Base-by-base conservation (phyloP, 495 filamentous ascomycete species). In the Sphaerosporella brunnea region DNA sequence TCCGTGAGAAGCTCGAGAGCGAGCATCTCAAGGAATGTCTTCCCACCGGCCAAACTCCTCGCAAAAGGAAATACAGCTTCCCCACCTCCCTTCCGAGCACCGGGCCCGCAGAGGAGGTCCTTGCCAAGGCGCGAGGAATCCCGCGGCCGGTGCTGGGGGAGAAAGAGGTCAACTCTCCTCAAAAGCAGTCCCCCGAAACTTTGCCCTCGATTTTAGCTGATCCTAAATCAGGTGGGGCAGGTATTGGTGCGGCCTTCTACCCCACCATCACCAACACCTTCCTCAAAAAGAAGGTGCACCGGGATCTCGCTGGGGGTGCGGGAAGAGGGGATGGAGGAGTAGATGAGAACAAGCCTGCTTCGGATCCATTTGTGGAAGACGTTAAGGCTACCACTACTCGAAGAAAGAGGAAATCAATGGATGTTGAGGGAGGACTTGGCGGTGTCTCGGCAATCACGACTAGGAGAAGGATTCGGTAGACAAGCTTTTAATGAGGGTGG, bases 1-100 rank as follows among this genome's bases (percentile, higher is more conserved):
- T 97, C 15, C 73, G 84, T 2, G 65, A 69, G 8, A 69, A 73
- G 16, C 74, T 93, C 23, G 66, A 70, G 18, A 63, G 54, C 23
- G 75, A 76, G 0, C 61, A 66, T 8, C 63, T 96, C 20, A 71
- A 74, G 46, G 84, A 94, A 59, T 95, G 95, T 56, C 61, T 69
- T 5, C 73, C 80, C 0, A 96, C 90, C 0, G 90, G 88, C 26
- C 69, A 73, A n/a, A 93, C 90, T 0, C 90, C 90, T 0, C 71
- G 79, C 53, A 87, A 85, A 61, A 66, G 67, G 8, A 64, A 69
- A 26, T 97, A 95, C 58, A 65, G 75, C 4, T 93, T 83, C 58
- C 80, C 81, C 1, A 78, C 74, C 0, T 64, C 66, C 1, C 69
- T 97, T 3, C 90, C 90, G 1, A 74, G 74, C 2, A 96, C 90